phyloP scores from a whole-genome alignment of 2,329 filamentous ascomycete species.

The Claviceps africana region DNA sequence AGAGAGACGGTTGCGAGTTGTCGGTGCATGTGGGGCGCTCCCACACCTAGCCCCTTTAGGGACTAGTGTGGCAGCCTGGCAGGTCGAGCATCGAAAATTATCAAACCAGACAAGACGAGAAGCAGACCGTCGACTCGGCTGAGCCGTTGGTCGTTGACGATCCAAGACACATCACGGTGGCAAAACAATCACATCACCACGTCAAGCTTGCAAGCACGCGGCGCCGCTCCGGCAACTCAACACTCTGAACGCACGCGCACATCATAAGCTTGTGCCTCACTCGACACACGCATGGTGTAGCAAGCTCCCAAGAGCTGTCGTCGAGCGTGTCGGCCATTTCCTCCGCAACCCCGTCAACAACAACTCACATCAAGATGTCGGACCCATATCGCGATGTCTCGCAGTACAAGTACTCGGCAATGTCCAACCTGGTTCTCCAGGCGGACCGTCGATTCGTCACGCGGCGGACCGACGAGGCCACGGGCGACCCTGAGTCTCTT shows the following conservation, averaged over 20 bases:
- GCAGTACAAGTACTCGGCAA: constrained; percentile 98
- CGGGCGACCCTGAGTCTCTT: constrained; percentile 92
- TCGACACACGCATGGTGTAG: constrained; percentile 20
- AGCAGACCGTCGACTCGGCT: background rate
- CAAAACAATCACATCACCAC: background rate
- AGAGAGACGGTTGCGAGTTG: background rate
- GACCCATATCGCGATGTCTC: constrained; percentile 70
- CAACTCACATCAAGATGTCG: constrained; percentile 44
- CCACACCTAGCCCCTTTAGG: background rate
- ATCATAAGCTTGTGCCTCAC: constrained; percentile 5
- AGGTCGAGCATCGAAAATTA: constrained; percentile 23
- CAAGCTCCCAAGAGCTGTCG: constrained; percentile 21
- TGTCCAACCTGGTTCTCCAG: constrained; percentile 99
- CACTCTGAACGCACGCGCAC: constrained; percentile 6
- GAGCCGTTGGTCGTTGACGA: background rate
- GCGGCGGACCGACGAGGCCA: constrained; percentile 83
- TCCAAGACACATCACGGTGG: background rate
- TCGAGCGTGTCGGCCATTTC: constrained; percentile 24
- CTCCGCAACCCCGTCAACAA: constrained; percentile 12
- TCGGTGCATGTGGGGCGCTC: background rate
- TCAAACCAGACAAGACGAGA: constrained; percentile 4
- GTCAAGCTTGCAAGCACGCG: constrained; percentile 5
- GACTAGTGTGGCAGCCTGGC: constrained; percentile 8
- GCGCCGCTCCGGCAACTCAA: constrained; percentile 10
- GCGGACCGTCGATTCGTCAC: constrained; percentile 93